Base-by-base conservation (phyloP, 1,139 yeast genomes). In the Scheffersomyces titani region DNA sequence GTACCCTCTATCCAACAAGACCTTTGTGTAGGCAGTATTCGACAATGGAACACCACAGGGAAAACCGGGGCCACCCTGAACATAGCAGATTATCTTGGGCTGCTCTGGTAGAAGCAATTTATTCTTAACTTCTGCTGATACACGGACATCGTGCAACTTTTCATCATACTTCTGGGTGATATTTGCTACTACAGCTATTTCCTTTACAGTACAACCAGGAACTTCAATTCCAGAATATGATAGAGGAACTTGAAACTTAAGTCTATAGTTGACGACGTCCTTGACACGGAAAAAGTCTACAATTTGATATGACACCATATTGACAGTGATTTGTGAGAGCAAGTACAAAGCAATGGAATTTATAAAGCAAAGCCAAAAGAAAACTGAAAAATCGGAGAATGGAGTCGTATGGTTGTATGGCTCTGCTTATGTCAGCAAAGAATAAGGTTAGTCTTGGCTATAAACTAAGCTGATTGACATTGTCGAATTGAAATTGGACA, bases 31-130 rank as follows among this genome's bases (percentile, higher is more conserved):
- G 1, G 79, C 76, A 1, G 75, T 59, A 47, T 72, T 69, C 7
- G 76, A 57, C 6, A 72, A 63, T 2, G 85, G 83, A 3, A 75
- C 71, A 1, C 74, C 67, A 55, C 83, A 72, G 1, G 82, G 78
- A 56, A 78, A 83, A 1, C 89, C 88, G 0, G 89, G 89, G 0
- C 88, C 88, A 5, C 88, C 88, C 67, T 84, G 88, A 49, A 85
- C 68, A 60, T 73, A 85, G 7, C 80, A 69, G 11, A 81, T 66
- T 1, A 80, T 57, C 52, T 78, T 78, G 0, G 75, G 68, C 4
- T 64, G 60, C 2, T 62, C 55, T 2, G 79, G 77, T 53, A 76
- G 66, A 0, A 60, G 21, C 5, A 66, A 56, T 5, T 54, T 50
- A 7, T 21, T 16, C 45, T 45, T 22, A 45, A 55, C 52, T 21